These are phyloP conservation scores for Comarum palustre DNA, from an alignment of 306 rosid species.

Conservation along the genomic window DNA sequence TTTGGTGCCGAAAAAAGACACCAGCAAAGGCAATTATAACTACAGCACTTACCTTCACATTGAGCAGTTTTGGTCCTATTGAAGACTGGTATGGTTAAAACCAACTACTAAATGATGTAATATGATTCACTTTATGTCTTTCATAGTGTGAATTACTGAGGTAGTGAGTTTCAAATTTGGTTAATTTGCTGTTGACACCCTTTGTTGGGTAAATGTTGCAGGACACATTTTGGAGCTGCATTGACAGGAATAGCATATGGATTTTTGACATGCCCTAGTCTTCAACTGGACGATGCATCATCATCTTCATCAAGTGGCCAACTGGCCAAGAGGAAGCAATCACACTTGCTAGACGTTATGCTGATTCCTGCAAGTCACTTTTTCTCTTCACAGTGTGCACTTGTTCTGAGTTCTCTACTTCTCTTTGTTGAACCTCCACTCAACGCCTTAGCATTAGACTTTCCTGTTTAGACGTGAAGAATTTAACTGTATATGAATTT, in stretches of 20 bases:
- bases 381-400: constrained; percentile 46
- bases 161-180: too few relatives aligned
- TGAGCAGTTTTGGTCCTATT: constrained; percentile 69
- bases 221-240: constrained; percentile 82
- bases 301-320: constrained; percentile 41
- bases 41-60: constrained; percentile 52
- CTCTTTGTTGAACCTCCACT: constrained; percentile 72
- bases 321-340: constrained; percentile 66
- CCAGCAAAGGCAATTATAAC: constrained; percentile 33
- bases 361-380: constrained; percentile 65
- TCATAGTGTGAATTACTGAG: too few relatives aligned
- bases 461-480: constrained; percentile 18
- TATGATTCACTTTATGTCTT: too few relatives aligned
- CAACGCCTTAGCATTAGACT: constrained; percentile 39
- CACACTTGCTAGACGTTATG: constrained; percentile 49
- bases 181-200: neutral
- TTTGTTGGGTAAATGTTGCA: constrained; percentile 28
- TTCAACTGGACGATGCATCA: constrained; percentile 53
- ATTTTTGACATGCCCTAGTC: constrained; percentile 53
- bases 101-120: neutral
- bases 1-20: too few relatives aligned
- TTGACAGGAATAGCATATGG: constrained; percentile 71
- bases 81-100: constrained; percentile 65
- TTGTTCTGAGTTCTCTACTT: constrained; percentile 47
- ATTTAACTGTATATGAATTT: neutral